phyloP scores from a whole-genome alignment of 106 monocot species.

The Apostasia shenzhenica region DNA sequence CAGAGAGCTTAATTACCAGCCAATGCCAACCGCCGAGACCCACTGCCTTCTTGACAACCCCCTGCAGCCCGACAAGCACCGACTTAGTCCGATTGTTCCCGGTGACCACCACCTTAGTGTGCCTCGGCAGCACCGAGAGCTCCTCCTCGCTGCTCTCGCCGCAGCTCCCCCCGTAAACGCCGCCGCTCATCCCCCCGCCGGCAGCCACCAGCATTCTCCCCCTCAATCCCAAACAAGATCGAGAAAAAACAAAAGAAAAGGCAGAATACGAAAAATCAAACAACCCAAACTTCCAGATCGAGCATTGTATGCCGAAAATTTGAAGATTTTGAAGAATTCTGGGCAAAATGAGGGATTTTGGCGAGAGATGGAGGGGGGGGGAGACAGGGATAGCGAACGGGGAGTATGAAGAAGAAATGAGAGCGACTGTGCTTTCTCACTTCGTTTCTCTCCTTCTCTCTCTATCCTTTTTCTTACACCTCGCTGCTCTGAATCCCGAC shows the following conservation, averaged over 20 bases:
- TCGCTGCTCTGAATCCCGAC: conserved; percentile 51
- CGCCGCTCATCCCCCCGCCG: conserved; percentile 3
- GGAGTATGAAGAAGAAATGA: conserved; percentile 4
- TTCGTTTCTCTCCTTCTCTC: background rate
- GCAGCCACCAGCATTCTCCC: conserved; percentile 10
- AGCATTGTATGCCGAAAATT: conserved; percentile 14
- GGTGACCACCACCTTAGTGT: conserved; percentile 66
- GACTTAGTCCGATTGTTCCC: conserved; percentile 70
- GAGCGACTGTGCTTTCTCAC: conserved; percentile 12
- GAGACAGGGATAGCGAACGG: background rate
- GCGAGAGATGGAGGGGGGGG: background rate
- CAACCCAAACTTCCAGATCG: conserved; percentile 1
- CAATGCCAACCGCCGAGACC: conserved; percentile 75
- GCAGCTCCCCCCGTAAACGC: conserved; percentile 9
- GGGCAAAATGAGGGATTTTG: conserved; percentile 4
- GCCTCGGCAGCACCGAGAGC: conserved; percentile 56
- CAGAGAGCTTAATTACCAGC: conserved; percentile 32
- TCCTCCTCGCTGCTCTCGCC: conserved; percentile 62
- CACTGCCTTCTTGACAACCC: conserved; percentile 74
- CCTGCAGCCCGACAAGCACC: conserved; percentile 61
- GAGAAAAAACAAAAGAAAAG: background rate
- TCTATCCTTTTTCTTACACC: conserved; percentile 15
- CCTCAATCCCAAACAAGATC: background rate
- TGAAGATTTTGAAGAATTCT: background rate
- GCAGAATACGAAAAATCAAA: background rate